Conservation (phyloP, 345 rosid genomes). For the Populus deltoides region DNA sequence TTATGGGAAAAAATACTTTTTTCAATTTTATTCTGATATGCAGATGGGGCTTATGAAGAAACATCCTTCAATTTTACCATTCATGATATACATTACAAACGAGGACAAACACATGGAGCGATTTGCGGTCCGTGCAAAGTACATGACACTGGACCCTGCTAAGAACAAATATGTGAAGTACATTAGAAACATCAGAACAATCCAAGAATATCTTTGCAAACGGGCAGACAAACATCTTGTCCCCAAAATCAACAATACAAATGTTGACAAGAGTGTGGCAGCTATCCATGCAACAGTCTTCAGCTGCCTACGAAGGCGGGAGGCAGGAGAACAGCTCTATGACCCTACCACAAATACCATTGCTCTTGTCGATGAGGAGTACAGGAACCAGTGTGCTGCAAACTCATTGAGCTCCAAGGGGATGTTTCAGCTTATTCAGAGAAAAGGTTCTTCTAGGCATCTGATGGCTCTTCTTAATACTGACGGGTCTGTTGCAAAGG, state of each 20-base stretch:
- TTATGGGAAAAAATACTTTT: background rate
- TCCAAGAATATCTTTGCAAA: slow-evolving; percentile 89
- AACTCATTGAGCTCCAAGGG: slow-evolving; percentile 93
- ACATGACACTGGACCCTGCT: slow-evolving; percentile 95
- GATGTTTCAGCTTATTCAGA: slow-evolving; percentile 93
- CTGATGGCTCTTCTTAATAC: slow-evolving; percentile 95
- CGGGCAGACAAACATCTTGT: slow-evolving; percentile 97
- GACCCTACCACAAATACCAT: slow-evolving; percentile 79
- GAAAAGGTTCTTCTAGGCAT: slow-evolving; percentile 92
- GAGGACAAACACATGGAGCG: slow-evolving; percentile 98
- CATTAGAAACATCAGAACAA: slow-evolving; percentile 86
- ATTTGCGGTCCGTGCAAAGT: slow-evolving; percentile 98
- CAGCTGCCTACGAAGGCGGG: slow-evolving; percentile 88
- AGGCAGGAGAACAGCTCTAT: slow-evolving; percentile 80
- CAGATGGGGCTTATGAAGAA: slow-evolving; percentile 99
- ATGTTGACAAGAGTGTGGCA: slow-evolving; percentile 95
- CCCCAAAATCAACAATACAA: slow-evolving; percentile 94
- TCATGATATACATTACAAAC: slow-evolving; percentile 90
- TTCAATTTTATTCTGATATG: slow-evolving; percentile 11
- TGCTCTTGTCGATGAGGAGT: slow-evolving; percentile 77
- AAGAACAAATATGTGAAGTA: slow-evolving; percentile 96
- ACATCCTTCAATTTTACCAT: slow-evolving; percentile 95
- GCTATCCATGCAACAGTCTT: slow-evolving; percentile 96
- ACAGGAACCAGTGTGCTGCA: slow-evolving; percentile 87
- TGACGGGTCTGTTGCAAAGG: slow-evolving; percentile 91